Evolutionary conservation across 2,329 filamentous ascomycete species (phyloP), one percentile per base, ranked within the genome.

Genomic region (Diplodia corticola): DNA sequence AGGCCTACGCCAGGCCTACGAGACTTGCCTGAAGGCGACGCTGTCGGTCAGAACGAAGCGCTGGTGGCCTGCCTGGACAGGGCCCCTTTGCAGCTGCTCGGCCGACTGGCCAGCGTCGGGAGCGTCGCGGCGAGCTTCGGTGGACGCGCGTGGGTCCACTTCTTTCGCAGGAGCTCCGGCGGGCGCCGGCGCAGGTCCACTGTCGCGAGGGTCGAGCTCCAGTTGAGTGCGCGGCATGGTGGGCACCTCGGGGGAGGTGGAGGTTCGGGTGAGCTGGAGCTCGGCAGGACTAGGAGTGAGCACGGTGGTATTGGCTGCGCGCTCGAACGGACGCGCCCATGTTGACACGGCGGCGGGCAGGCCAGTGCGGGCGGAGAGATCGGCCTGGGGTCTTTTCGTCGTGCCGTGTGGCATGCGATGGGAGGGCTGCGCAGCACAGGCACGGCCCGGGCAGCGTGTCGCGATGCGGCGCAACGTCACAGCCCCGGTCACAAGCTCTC

Each of bases 41-140:
- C 86, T 84, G 75, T 91, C 88, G 49, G 88, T 85, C 68, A 91
- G 83, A 46, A 90, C 87, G 71, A 89, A 84, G 70, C 82, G 83
- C 72, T 86, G 84, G 70, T 86, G 83, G 60, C 69, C 78, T 71
- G 69, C 72, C 71, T 70, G 72, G 30, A 66, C 57, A 28, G 72
- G 70, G 12, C 74, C 71, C 54, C 60, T 69, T 60, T 51, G 55
- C 13, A 26, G 63, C 17, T 35, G 57, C 35, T 64, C 50, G 37
- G 35, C 10, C 15, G 49, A 15, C 30, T 48, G 51, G 28, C 20
- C 26, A 40, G 26, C 37, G 10, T 57, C 54, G 40, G 46, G 15
- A 22, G 20, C 35, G 44, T 65, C 64, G 40, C 44, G 54, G 44
- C 53, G 44, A 13, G 46, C 53, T 28, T 65, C 64, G 22, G 59